These are phyloP conservation scores for Penicillium sp. DNA, from an alignment of 2,329 filamentous ascomycete genomes.

Conservation along the genomic window DNA sequence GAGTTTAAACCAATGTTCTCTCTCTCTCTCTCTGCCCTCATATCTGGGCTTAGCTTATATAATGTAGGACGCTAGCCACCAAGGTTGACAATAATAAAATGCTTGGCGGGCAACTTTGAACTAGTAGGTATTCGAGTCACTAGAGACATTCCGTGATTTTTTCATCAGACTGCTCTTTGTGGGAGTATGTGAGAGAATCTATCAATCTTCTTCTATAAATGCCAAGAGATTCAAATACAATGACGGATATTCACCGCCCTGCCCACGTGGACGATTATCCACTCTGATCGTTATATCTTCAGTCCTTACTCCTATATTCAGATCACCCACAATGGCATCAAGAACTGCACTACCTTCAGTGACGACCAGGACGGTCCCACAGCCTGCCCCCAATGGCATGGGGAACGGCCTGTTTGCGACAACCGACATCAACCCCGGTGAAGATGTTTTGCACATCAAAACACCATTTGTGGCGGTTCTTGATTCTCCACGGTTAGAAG, in stretches of 20 bases:
- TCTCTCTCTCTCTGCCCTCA: background rate
- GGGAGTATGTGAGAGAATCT: background rate
- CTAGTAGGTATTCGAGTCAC: background rate
- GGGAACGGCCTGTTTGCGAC: constrained; percentile 58
- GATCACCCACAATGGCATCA: constrained; percentile 20
- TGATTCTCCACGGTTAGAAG: constrained; percentile 50
- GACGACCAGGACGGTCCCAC: constrained; percentile 25
- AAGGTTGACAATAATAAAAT: background rate
- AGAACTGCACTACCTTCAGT: constrained; percentile 17
- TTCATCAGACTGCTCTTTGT: background rate
- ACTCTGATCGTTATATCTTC: background rate
- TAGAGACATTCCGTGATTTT: background rate
- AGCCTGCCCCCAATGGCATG: constrained; percentile 27
- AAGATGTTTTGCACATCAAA: constrained; percentile 50
- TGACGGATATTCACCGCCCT: constrained; percentile 1
- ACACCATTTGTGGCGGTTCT: constrained; percentile 55
- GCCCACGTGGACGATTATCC: background rate
- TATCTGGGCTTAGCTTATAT: background rate
- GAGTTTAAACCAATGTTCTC: background rate
- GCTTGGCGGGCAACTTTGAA: background rate
- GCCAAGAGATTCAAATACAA: constrained; percentile 1
- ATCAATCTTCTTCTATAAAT: background rate
- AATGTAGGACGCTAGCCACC: background rate
- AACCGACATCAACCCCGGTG: constrained; percentile 47
- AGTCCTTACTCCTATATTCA: constrained; percentile 3